Evolutionary conservation across 352 stramenopile species (phyloP).

Genomic region (Vaucheria bursata): DNA sequence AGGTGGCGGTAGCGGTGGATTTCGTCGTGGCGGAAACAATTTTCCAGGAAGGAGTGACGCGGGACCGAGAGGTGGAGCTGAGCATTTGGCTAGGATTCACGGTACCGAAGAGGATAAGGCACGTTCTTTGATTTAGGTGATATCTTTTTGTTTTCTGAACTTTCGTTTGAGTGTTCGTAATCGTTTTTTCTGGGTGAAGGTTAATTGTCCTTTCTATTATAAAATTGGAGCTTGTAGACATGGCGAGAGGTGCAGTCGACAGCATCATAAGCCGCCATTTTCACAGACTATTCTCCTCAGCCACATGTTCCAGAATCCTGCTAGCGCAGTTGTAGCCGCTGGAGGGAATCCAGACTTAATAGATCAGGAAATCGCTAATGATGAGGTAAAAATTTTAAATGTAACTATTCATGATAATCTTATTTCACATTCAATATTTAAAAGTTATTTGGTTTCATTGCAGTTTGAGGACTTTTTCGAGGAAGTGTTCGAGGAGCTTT

Average conservation of each 20-base stretch:
- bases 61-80: constrained; percentile 61
- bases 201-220: constrained; percentile 99
- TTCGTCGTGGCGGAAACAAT: constrained; percentile 17
- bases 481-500: constrained; percentile 95
- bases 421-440: not conserved
- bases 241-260: constrained; percentile 90
- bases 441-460: constrained; percentile 19
- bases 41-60: too few species aligned
- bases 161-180: not conserved
- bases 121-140: not conserved
- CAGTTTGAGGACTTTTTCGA: constrained; percentile 80
- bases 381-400: constrained; percentile 60
- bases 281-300: constrained; percentile 95
- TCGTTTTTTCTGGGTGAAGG: constrained; percentile 4
- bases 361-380: constrained; percentile 62
- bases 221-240: constrained; percentile 99
- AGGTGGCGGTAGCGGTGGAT: constrained; percentile 11
- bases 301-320: constrained; percentile 93
- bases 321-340: constrained; percentile 71
- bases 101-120: constrained; percentile 89
- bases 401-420: not conserved
- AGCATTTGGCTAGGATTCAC: constrained; percentile 92
- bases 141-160: not conserved
- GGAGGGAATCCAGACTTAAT: constrained; percentile 55
- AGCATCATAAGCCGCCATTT: constrained; percentile 97